Evolutionary conservation across 768 basidiomycete genomes (phyloP), one percentile per base, ranked within the genome.

Genomic region (Rhizopogon rudus): DNA sequence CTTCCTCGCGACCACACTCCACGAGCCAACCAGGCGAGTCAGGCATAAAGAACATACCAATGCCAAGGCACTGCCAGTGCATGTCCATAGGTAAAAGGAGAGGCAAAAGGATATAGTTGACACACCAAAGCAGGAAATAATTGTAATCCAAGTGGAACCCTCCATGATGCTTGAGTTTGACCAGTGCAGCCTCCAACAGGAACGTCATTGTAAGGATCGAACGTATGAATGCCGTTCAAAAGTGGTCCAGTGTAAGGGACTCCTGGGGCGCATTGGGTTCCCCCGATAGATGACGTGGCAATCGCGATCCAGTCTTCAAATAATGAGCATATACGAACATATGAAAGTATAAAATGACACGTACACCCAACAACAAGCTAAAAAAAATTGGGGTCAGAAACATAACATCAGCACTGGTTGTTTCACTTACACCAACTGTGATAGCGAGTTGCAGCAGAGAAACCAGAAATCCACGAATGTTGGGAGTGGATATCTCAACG

Each of bases 1-100:
- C 75, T 4, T 61, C 63, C 46, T 67, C 66, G 6, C 71, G 70
- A 0, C 71, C 73, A 61, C 69, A 65, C 50, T 71, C 69, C 55
- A 70, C 68, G 40, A 77, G 62, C 71, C 76, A 77, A 49, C 76
- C 69, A 16, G 76, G 76, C n/a, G 76, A 76, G 46, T 71, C 73
- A 20, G 75, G 75, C 61, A 76, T 65, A 42, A 73, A 65, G 17
- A 49, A 37, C 68, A 69, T 69, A 31, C 68, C 68, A 33, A 69
- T 48, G 5, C 63, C 68, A 53, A 71, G 60, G n/a, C 63, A 64
- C 69, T 69, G 50, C 31, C 2, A 33, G 31, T 33, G 31, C 35
- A 20, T 29, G 13, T 41, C 43, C 20, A 12, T 62, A 45, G 57
- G 8, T 17, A 33, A 42, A 8, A 48, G 13, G 42, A 10, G 20